Base-by-base conservation (phyloP, 2,329 filamentous ascomycete species). In the Daldinia sp. region DNA sequence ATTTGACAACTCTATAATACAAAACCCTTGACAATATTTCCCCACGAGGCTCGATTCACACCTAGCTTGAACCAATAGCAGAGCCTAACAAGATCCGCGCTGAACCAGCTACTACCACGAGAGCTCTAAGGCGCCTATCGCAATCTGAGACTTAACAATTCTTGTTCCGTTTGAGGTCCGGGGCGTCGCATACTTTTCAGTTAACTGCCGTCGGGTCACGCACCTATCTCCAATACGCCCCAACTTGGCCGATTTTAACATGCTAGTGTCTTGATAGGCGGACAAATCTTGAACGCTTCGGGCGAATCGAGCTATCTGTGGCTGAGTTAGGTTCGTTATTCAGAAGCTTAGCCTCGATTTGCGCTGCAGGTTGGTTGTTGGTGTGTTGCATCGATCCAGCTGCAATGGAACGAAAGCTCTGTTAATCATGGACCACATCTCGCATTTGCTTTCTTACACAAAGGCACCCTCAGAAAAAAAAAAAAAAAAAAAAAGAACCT, bases 341-440 rank as follows among this genome's bases (percentile, higher is more conserved):
- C 65, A 69, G 73, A 75, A 75, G 72, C 70, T 71, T 72, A 71
- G 65, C 70, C 65, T 74, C 71, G 72, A 73, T 73, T 62, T 48
- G 55, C 48, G 63, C 69, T 75, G 74, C 74, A 71, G 72, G 71
- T 39, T 33, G 30, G 35, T 3, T 39, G 10, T 39, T 39, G 35
- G 35, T 74, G 74, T 69, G 74, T 76, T 74, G 72, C 74, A 76
- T 75, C 65, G 60, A 74, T 58, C 68, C 69, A 68, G 66, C 69
- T 68, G 68, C 68, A 69, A 69, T 72, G 68, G 65, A 72, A 76
- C 72, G 41, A 68, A 60, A 54, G 53, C 41, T 67, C 55, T 61
- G 68, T 64, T 70, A 63, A 62, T 64, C 60, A 69, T 67, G 64
- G 60, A 72, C 69, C 56, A 66, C 63, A 63, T 68, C 54, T 72